phyloP scores from a whole-genome alignment of 2,329 filamentous ascomycete species.

The Tolypocladium nubicola region DNA sequence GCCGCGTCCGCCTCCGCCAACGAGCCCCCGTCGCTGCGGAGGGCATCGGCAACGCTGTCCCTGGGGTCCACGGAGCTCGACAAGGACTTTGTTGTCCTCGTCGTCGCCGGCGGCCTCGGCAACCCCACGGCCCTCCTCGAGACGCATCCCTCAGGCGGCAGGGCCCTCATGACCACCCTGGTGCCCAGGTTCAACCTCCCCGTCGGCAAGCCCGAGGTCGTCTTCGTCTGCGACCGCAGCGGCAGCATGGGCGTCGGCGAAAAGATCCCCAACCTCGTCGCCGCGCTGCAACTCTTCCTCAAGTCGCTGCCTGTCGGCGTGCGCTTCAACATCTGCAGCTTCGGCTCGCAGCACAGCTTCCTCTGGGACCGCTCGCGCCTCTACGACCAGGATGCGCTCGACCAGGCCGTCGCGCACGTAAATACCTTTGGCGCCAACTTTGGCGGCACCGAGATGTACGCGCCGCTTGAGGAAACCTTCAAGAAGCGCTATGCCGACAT shows the following conservation, averaged over 20 bases:
- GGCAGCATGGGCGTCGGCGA: conserved; percentile 45
- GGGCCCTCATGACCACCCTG: conserved; percentile 59
- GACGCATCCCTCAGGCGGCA: conserved; percentile 50
- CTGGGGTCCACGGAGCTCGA: conserved; percentile 42
- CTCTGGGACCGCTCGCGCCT: conserved; percentile 36
- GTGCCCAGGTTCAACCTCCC: conserved; percentile 60
- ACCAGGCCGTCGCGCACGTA: conserved; percentile 31
- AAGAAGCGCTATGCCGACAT: conserved; percentile 30
- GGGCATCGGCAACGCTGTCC: conserved; percentile 51
- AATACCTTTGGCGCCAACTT: conserved; percentile 31
- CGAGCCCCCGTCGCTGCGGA: conserved; percentile 36
- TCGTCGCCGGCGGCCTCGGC: conserved; percentile 48
- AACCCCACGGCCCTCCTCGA: conserved; percentile 57
- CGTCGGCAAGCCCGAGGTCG: conserved; percentile 45
- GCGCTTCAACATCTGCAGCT: conserved; percentile 63
- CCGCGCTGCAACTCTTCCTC: conserved; percentile 51
- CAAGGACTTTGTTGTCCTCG: conserved; percentile 56
- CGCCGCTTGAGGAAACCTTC: conserved; percentile 33
- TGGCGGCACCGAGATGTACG: conserved; percentile 43
- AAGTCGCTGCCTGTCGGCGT: conserved; percentile 53
- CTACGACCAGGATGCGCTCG: conserved; percentile 33
- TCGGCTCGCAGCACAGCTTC: conserved; percentile 38
- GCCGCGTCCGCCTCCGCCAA: conserved; percentile 25
- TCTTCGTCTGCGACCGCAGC: conserved; percentile 64
- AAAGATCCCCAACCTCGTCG: conserved; percentile 41